A percentile compares a stretch with the other conserved stretches of the same genome.
phyloP scores from a whole-genome alignment of 1,284 basidiomycete species.

The Ganoderma resinaceum region DNA sequence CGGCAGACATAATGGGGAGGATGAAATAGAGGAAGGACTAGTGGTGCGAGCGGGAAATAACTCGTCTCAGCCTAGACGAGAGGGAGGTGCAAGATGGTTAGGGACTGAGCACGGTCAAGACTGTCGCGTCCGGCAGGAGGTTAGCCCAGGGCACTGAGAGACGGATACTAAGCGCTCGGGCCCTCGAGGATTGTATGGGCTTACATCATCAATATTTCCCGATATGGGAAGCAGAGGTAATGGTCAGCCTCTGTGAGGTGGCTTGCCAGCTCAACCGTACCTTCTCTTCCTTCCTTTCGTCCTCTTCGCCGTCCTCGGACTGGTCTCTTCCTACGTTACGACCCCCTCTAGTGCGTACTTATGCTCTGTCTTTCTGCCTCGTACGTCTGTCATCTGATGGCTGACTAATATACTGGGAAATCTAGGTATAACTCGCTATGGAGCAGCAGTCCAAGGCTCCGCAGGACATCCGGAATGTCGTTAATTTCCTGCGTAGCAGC shows the following conservation, averaged over 20 bases:
- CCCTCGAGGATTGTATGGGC: neutral
- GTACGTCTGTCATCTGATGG: neutral
- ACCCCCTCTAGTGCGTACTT: constrained; percentile 17
- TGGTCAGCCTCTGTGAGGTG: constrained; percentile 27
- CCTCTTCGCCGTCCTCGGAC: constrained; percentile 21
- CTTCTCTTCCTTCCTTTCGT: constrained; percentile 20
- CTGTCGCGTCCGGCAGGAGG: neutral
- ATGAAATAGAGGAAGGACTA: neutral
- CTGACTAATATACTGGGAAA: constrained; percentile 8
- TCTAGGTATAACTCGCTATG: constrained; percentile 43
- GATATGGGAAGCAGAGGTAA: constrained; percentile 29
- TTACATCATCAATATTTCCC: constrained; percentile 27
- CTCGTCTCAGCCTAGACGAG: neutral
- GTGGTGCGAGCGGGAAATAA: neutral
- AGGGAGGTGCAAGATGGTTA: neutral
- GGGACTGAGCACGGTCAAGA: neutral
- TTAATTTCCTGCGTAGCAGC: constrained; percentile 85
- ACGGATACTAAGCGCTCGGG: neutral
- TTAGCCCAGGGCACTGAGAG: neutral
- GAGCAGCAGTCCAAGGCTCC: constrained; percentile 82
- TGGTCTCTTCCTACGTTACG: constrained; percentile 15
- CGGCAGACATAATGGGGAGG: constrained; percentile 23
- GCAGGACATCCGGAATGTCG: constrained; percentile 79
- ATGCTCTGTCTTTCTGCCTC: neutral
- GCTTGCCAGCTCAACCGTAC: constrained; percentile 30